Base-by-base conservation (phyloP, 2,329 filamentous ascomycete genomes). In the Epichloe scottii region DNA sequence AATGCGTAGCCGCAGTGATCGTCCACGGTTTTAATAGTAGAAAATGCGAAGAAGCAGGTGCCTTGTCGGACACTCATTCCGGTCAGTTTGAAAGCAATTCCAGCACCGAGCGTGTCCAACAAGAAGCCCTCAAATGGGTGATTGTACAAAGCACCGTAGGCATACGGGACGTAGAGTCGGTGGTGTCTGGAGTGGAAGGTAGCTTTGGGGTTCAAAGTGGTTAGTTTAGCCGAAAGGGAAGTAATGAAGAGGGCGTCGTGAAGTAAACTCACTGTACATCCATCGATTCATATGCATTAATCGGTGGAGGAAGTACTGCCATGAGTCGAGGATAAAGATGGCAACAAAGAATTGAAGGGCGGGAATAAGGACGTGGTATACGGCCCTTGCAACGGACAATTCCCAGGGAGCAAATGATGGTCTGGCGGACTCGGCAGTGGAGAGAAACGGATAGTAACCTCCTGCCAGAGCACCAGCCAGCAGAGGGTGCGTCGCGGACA, bases 1-100 rank as follows among this genome's bases (percentile, higher is more conserved):
- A 98, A 84, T n/a, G 82, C 77, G 64, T 97, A 98, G 57, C 93
- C 93, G 68, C 91, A 96, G 71, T 98, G 93, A 64, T 98, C 93
- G 63, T 96, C 90, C 26, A 97, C 89, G 0, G 93, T 97, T 75
- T 98, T 98, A 74, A 96, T 82, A 7, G 88, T 94, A 34, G 87
- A 91, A 66, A 82, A 78, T 48, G 84, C 84, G 68, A 95, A 97
- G 74, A 96, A 96, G 68, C 81, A 79, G 73, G 95, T 90, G 59
- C 84, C 85, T 67, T 95, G 88, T 50, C 90, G 83, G 46, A 84
- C 76, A n/a, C 82, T 89, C 85, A 97, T 85, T 54, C 85, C 78
- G 0, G 87, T 81, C 12, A 86, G 63, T 61, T 95, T 83, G 71
- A 94, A 97, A 21, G 80, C 88, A 38, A 96, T 67, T 23, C 87